Conservation (phyloP, 23 red algal genomes). For the Gracilaria caudata region DNA sequence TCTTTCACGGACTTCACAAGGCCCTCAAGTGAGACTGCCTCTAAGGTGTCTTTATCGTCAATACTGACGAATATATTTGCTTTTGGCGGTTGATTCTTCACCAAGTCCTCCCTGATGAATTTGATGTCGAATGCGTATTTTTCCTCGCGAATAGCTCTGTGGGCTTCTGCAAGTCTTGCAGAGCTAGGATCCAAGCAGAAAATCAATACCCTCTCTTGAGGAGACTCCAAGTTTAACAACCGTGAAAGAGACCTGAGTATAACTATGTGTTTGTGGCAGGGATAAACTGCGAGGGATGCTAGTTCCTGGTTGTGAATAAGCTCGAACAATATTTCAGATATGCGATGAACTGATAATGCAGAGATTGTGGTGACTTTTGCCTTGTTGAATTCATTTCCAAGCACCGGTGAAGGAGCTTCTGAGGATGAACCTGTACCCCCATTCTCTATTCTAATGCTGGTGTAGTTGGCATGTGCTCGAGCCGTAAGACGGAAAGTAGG, state of each 20-base stretch:
- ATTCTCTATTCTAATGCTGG: not conserved
- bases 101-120: not conserved
- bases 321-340: slow-evolving; percentile 27
- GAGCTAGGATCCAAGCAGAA: slow-evolving; percentile 22
- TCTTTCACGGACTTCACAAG: not conserved
- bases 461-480: not conserved
- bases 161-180: slow-evolving; percentile 1
- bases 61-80: slow-evolving; percentile 15
- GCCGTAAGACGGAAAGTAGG: not conserved
- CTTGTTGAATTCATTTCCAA: not conserved
- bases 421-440: no score
- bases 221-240: not conserved
- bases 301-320: not conserved
- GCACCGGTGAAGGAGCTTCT: not conserved
- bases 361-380: not conserved
- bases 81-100: not conserved
- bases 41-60: not conserved
- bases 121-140: not conserved
- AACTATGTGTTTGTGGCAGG: slow-evolving; percentile 1
- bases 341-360: slow-evolving; percentile 1
- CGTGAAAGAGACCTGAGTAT: not conserved
- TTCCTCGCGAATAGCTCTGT: not conserved
- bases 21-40: not conserved
- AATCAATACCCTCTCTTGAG: not conserved
- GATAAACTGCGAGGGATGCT: slow-evolving; percentile 1